A percentile compares a stretch with the other conserved stretches of the same genome.
These are phyloP conservation scores for Picea glauca DNA, from an alignment of 75 land plant species.

Conservation along the genomic window DNA sequence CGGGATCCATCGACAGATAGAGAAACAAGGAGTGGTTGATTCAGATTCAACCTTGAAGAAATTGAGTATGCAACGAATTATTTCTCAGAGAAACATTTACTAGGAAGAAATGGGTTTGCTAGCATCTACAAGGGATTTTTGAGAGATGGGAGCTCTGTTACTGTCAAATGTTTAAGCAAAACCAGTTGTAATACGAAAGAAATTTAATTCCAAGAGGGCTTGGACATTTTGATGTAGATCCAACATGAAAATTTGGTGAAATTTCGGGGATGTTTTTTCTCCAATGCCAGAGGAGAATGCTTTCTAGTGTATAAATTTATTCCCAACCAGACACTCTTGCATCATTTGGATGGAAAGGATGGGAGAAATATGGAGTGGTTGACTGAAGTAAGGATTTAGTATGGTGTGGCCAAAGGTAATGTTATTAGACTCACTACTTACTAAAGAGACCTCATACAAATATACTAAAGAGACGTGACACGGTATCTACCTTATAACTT, in stretches of 20 bases:
- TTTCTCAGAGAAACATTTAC: constrained; percentile 36
- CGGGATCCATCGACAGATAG: constrained; percentile 50
- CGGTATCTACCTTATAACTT: no score
- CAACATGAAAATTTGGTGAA: constrained; percentile 31
- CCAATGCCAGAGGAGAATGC: constrained; percentile 34
- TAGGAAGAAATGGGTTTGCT: constrained; percentile 24
- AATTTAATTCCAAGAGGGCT: constrained; percentile 18
- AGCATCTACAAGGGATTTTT: constrained; percentile 38
- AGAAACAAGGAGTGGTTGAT: constrained; percentile 9
- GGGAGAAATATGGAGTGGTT: constrained; percentile 11
- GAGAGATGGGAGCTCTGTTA: constrained; percentile 29
- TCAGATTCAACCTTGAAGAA: constrained; percentile 29
- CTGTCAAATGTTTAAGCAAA: constrained; percentile 16
- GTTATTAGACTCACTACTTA: no score
- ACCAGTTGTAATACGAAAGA: constrained; percentile 21
- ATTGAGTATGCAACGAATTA: constrained; percentile 40
- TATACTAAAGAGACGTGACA: no score
- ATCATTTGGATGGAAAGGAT: constrained; percentile 8
- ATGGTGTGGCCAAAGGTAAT: constrained; percentile 25
- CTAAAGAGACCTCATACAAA: no score
- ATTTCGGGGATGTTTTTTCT: constrained; percentile 29
- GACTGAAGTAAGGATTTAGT: constrained; percentile 16
- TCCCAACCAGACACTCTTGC: constrained; percentile 15
- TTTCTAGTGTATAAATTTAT: constrained; percentile 25
- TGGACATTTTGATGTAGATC: constrained; percentile 21